Evolutionary conservation across 2,329 filamentous ascomycete species (phyloP).

Genomic region (Venturia pyrina): DNA sequence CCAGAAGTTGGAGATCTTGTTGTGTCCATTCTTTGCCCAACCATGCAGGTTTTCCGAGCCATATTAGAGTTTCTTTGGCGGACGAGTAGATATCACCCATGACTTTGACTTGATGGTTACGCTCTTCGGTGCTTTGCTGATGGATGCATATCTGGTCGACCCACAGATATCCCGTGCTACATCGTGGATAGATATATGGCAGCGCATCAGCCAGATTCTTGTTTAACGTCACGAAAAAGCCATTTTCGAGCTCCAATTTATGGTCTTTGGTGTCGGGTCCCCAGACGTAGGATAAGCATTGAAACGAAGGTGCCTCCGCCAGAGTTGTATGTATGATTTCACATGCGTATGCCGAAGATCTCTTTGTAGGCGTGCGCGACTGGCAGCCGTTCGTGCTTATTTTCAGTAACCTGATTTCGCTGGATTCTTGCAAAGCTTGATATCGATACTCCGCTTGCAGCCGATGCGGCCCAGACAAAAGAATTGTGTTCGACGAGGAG

Average conservation of each 20-base stretch:
- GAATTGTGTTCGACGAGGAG: no score
- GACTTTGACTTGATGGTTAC: not conserved
- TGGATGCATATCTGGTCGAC: not conserved
- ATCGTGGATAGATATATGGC: not conserved
- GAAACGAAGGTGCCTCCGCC: no score
- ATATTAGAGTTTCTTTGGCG: no score
- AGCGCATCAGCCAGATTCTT: no score
- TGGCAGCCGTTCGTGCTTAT: not conserved
- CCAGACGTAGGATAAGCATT: no score
- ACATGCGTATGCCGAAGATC: not conserved
- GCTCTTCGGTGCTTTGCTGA: not conserved
- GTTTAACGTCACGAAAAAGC: no score
- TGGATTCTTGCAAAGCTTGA: not conserved
- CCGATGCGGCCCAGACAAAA: no score
- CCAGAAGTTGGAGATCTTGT: no score
- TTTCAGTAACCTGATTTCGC: not conserved
- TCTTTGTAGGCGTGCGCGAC: not conserved
- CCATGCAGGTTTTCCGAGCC: no score
- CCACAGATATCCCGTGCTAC: not conserved
- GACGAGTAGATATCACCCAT: not conserved
- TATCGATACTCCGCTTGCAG: not conserved
- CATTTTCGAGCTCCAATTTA: no score
- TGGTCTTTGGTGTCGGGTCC: no score
- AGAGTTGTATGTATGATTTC: not conserved
- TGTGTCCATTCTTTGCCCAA: no score